Percentiles rank a stretch among this genome's conserved stretches.
Evolutionary conservation across 2,329 filamentous ascomycete species (phyloP).

Genomic region (Colletotrichum lentis): DNA sequence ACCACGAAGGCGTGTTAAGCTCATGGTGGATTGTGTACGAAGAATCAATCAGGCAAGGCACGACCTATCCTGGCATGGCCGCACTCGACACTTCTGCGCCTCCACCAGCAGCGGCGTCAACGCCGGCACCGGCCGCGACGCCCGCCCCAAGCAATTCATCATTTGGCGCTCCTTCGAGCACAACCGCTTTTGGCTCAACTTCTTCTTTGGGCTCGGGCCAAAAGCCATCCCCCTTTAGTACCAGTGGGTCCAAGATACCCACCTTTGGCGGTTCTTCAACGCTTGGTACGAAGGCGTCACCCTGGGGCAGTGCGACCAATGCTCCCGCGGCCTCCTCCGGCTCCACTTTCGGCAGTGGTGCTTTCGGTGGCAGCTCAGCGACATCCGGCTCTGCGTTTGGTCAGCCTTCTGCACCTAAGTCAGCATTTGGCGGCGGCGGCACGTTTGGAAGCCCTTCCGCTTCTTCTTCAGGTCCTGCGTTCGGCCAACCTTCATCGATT

Average conservation of each 20-base stretch:
- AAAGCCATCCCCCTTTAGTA: conserved; percentile 35
- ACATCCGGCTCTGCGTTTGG: conserved; percentile 58
- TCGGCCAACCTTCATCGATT: conserved; percentile 48
- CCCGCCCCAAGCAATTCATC: conserved; percentile 36
- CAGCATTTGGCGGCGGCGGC: conserved; percentile 22
- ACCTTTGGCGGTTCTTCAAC: conserved; percentile 59
- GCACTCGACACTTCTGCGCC: conserved; percentile 44
- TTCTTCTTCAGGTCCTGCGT: conserved; percentile 45
- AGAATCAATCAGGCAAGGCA: conserved; percentile 79
- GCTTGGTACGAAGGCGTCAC: conserved; percentile 61
- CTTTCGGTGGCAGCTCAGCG: conserved; percentile 53
- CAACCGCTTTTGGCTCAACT: conserved; percentile 43
- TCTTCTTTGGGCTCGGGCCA: conserved; percentile 52
- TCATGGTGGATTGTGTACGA: conserved; percentile 94
- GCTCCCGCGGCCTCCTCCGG: conserved; percentile 41
- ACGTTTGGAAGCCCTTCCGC: conserved; percentile 33
- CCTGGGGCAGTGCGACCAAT: conserved; percentile 53
- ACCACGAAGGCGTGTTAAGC: conserved; percentile 84
- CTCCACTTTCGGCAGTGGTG: conserved; percentile 55
- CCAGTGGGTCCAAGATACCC: conserved; percentile 45
- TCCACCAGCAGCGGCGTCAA: conserved; percentile 39
- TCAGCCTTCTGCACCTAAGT: conserved; percentile 49
- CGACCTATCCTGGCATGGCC: conserved; percentile 75
- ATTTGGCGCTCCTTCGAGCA: conserved; percentile 40
- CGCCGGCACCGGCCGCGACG: conserved; percentile 36